These are phyloP conservation scores for Dothideomycetes sp. DNA, from an alignment of 2,329 filamentous ascomycete genomes.

Conservation along the genomic window DNA sequence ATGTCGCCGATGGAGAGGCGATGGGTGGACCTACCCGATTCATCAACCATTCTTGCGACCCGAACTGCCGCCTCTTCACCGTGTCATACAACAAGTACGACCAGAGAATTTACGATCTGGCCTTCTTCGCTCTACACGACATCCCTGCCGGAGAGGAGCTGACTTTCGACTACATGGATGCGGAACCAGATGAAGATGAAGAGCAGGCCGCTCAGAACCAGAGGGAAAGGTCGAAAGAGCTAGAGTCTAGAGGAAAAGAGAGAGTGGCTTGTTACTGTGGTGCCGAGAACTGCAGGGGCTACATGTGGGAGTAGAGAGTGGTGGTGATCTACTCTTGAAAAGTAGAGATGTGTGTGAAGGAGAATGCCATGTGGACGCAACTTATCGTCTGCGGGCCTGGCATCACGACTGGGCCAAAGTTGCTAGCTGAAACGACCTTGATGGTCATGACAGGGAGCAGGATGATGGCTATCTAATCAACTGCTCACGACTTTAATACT, in stretches of 20 bases:
- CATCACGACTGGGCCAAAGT: too few relatives aligned
- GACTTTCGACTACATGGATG: constrained; percentile 71
- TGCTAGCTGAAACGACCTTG: too few relatives aligned
- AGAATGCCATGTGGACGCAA: too few relatives aligned
- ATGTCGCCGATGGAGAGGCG: constrained; percentile 55
- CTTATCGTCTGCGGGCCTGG: too few relatives aligned
- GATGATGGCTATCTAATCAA: too few relatives aligned
- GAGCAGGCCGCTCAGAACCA: constrained; percentile 10
- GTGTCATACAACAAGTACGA: constrained; percentile 68
- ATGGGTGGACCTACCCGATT: constrained; percentile 70
- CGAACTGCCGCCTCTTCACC: constrained; percentile 69
- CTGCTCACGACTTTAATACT: too few relatives aligned
- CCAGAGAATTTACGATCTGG: constrained; percentile 63
- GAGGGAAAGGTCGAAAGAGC: constrained; percentile 14
- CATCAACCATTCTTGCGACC: constrained; percentile 73
- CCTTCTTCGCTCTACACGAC: constrained; percentile 60
- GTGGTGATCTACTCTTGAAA: too few relatives aligned
- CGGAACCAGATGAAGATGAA: constrained; percentile 37
- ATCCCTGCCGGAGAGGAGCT: constrained; percentile 58
- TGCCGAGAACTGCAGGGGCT: constrained; percentile 55
- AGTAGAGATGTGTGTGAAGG: too few relatives aligned
- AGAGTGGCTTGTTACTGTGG: constrained; percentile 44
- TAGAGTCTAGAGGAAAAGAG: constrained; percentile 35
- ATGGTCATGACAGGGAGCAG: too few relatives aligned
- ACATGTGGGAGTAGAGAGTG: constrained; percentile 56